These are phyloP conservation scores for Hyaloscypha finlandica DNA, from an alignment of 495 filamentous ascomycete genomes.

Conservation along the genomic window DNA sequence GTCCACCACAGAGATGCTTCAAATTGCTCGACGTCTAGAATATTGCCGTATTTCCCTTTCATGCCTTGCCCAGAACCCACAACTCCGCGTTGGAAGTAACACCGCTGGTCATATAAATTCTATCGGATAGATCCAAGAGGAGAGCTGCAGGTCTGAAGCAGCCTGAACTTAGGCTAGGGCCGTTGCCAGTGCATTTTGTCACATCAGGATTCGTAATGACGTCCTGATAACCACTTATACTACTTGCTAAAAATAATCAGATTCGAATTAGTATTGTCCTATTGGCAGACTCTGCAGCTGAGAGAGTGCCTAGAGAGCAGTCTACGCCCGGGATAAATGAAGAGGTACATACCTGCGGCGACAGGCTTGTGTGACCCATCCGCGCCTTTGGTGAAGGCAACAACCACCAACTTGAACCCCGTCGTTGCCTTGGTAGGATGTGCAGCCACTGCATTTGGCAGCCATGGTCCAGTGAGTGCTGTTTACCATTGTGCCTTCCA, in stretches of 20 bases:
- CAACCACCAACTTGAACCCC: constrained; percentile 55
- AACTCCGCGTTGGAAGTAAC: constrained; percentile 60
- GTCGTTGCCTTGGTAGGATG: constrained; percentile 11
- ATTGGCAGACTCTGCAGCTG: too few species aligned
- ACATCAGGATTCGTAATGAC: constrained; percentile 51
- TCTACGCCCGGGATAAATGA: too few species aligned
- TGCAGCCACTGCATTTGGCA: constrained; percentile 47
- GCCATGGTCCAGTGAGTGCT: constrained; percentile 52
- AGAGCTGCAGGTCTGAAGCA: constrained; percentile 61
- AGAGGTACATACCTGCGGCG: constrained; percentile 20
- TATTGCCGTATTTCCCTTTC: background rate
- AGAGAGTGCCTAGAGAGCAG: too few species aligned
- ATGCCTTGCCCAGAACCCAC: constrained; percentile 44
- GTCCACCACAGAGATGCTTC: too few species aligned
- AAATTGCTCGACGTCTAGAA: too few species aligned
- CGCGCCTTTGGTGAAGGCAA: constrained; percentile 38
- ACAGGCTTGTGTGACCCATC: constrained; percentile 37
- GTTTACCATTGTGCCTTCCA: constrained; percentile 47
- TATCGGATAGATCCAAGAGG: constrained; percentile 46
- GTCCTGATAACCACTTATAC: constrained; percentile 39
- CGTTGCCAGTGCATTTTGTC: constrained; percentile 40
- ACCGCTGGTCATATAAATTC: constrained; percentile 60
- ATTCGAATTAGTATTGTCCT: too few species aligned
- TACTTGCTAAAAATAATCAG: constrained; percentile 39
- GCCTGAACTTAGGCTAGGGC: constrained; percentile 13